Evolutionary conservation across 371 early-diverging fungal genomes (phyloP).

Genomic region (Blyttiomyces sp.): DNA sequence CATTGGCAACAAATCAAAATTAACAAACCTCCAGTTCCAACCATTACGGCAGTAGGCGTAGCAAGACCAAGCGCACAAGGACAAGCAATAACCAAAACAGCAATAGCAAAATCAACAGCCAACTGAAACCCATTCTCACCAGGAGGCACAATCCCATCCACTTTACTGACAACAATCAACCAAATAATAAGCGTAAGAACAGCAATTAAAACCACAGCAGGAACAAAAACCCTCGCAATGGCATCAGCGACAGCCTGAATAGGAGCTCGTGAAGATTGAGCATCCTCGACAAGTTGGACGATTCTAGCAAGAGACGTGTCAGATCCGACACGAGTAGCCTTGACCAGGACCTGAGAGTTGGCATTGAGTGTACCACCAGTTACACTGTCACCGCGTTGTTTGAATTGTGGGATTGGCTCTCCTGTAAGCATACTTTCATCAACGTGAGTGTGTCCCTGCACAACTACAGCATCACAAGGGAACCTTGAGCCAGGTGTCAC

Average conservation of each 20-base stretch:
- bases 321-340: slow-evolving; percentile 69
- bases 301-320: slow-evolving; percentile 80
- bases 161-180: slow-evolving; percentile 50
- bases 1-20: background rate
- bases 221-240: slow-evolving; percentile 87
- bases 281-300: slow-evolving; percentile 81
- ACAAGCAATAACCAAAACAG: slow-evolving; percentile 95
- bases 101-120: slow-evolving; percentile 83
- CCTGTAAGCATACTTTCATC: slow-evolving; percentile 99
- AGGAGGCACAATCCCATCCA: slow-evolving; percentile 6
- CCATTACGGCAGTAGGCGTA: slow-evolving; percentile 97
- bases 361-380: slow-evolving; percentile 93
- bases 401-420: slow-evolving; percentile 87
- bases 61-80: slow-evolving; percentile 95
- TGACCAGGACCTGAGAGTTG: slow-evolving; percentile 43
- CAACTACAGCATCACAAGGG: slow-evolving; percentile 87
- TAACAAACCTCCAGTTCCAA: slow-evolving; percentile 76
- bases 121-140: slow-evolving; percentile 67
- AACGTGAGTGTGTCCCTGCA: slow-evolving; percentile 71
- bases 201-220: slow-evolving; percentile 70
- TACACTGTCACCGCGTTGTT: slow-evolving; percentile 64
- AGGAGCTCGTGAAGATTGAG: slow-evolving; percentile 78
- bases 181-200: slow-evolving; percentile 73
- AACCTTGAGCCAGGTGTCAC: slow-evolving; percentile 85
- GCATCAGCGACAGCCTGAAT: slow-evolving; percentile 80